These are phyloP conservation scores for Anthostomella pinea DNA, from an alignment of 2,329 filamentous ascomycete genomes.

Conservation along the genomic window DNA sequence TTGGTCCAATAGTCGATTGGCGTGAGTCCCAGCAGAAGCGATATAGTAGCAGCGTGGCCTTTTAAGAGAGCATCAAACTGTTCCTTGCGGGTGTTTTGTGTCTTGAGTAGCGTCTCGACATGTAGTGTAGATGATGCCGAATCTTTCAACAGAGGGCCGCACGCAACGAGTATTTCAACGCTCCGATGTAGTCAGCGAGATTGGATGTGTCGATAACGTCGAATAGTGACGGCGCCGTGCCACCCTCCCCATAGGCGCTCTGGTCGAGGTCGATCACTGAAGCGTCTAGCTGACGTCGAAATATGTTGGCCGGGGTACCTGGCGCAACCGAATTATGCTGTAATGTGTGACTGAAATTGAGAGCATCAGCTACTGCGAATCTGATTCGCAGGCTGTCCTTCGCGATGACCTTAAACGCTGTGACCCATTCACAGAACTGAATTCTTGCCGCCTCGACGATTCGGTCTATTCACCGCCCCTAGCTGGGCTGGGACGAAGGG, in stretches of 20 bases:
- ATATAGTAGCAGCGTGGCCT: constrained; percentile 45
- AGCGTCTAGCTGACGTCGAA: constrained; percentile 39
- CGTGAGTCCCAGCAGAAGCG: constrained; percentile 48
- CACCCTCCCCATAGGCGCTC: constrained; percentile 36
- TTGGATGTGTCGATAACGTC: constrained; percentile 56
- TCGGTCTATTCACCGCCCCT: constrained; percentile 17
- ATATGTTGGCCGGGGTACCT: constrained; percentile 37
- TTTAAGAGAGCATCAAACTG: constrained; percentile 42
- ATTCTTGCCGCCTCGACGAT: constrained; percentile 35
- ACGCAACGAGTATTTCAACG: constrained; percentile 45
- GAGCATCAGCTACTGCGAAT: constrained; percentile 45
- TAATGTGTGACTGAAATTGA: constrained; percentile 51
- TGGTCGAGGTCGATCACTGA: constrained; percentile 41
- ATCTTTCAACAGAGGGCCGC: constrained; percentile 44
- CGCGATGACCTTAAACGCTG: constrained; percentile 35
- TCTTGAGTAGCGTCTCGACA: constrained; percentile 44
- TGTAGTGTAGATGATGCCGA: constrained; percentile 45
- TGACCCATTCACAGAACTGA: constrained; percentile 47
- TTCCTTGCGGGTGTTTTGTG: constrained; percentile 24
- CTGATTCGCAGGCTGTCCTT: constrained; percentile 39
- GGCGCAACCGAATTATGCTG: constrained; percentile 36
- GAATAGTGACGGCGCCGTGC: constrained; percentile 42
- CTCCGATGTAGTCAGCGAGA: constrained; percentile 42
- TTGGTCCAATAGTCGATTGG: constrained; percentile 52
- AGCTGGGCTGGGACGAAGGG: constrained; percentile 29